Conservation (phyloP, 2,329 filamentous ascomycete genomes). For the Aspergillus awamori region DNA sequence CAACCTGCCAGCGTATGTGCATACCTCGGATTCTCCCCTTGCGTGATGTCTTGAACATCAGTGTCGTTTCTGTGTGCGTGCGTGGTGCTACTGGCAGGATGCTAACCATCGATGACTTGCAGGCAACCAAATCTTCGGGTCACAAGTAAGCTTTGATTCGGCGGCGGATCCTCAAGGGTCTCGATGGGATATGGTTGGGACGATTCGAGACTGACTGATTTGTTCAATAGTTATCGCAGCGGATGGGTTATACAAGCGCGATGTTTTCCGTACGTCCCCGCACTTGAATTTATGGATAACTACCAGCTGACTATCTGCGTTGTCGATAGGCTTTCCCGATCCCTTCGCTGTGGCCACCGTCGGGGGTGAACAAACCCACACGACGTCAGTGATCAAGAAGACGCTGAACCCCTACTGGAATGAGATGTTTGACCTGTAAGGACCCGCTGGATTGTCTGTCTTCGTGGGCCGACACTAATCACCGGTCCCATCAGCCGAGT, state of each 20-base stretch:
- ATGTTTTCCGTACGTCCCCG: conserved; percentile 86
- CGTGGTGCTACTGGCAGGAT: conserved; percentile 15
- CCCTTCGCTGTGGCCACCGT: conserved; percentile 97
- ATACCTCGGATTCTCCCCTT: neutral
- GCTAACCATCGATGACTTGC: conserved; percentile 28
- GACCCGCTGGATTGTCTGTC: neutral
- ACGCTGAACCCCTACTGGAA: conserved; percentile 99
- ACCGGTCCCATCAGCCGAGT: conserved; percentile 64
- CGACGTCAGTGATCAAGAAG: conserved; percentile 95
- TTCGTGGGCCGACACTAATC: conserved; percentile 18
- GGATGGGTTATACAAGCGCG: conserved; percentile 96
- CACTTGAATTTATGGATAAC: neutral
- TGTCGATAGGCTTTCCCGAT: conserved; percentile 80
- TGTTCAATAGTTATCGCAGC: conserved; percentile 82
- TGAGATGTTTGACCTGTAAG: conserved; percentile 97
- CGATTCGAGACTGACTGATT: conserved; percentile 26
- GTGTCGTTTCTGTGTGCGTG: conserved; percentile 1
- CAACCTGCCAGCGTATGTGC: conserved; percentile 65
- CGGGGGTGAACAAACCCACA: conserved; percentile 96
- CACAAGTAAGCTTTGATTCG: conserved; percentile 68
- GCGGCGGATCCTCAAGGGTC: neutral
- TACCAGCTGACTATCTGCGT: conserved; percentile 18
- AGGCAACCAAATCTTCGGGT: conserved; percentile 87
- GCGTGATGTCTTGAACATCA: neutral
- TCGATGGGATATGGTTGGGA: neutral